Evolutionary conservation across 2,329 filamentous ascomycete genomes (phyloP).

Genomic region (Fusarium sp.): DNA sequence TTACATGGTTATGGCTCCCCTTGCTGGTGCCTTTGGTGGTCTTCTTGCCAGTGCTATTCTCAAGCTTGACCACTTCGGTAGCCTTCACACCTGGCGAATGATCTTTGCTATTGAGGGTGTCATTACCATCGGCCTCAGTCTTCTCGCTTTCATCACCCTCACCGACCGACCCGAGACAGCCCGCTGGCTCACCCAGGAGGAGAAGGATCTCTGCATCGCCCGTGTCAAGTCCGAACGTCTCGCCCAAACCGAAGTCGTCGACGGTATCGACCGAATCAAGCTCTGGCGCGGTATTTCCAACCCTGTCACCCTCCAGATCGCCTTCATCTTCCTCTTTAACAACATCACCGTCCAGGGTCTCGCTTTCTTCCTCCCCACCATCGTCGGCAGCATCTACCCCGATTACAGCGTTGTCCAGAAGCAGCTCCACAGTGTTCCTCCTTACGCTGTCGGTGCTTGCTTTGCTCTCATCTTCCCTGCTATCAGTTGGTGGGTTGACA

Average conservation of each 20-base stretch:
- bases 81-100: slow-evolving; percentile 71
- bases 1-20: slow-evolving; percentile 73
- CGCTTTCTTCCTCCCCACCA: slow-evolving; percentile 73
- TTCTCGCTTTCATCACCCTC: slow-evolving; percentile 70
- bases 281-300: slow-evolving; percentile 68
- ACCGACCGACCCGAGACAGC: slow-evolving; percentile 75
- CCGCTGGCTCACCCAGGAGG: slow-evolving; percentile 70
- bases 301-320: slow-evolving; percentile 65
- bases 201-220: slow-evolving; percentile 72
- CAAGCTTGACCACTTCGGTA: slow-evolving; percentile 66
- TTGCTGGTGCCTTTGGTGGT: slow-evolving; percentile 75
- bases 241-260: slow-evolving; percentile 68
- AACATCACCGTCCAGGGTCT: slow-evolving; percentile 76
- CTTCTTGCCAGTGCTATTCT: slow-evolving; percentile 72
- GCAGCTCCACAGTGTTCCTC: slow-evolving; percentile 73
- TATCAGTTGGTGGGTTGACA: slow-evolving; percentile 66
- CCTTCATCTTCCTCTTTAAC: slow-evolving; percentile 70
- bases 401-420: slow-evolving; percentile 65
- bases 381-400: slow-evolving; percentile 73
- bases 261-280: slow-evolving; percentile 69
- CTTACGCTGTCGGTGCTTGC: slow-evolving; percentile 71
- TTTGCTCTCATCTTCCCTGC: slow-evolving; percentile 68
- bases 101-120: slow-evolving; percentile 78
- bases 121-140: slow-evolving; percentile 62
- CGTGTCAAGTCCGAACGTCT: slow-evolving; percentile 70